Percentiles rank a stretch among this genome's conserved stretches.
Conservation (phyloP, 306 rosid species). For the Luffa aegyptiaca region DNA sequence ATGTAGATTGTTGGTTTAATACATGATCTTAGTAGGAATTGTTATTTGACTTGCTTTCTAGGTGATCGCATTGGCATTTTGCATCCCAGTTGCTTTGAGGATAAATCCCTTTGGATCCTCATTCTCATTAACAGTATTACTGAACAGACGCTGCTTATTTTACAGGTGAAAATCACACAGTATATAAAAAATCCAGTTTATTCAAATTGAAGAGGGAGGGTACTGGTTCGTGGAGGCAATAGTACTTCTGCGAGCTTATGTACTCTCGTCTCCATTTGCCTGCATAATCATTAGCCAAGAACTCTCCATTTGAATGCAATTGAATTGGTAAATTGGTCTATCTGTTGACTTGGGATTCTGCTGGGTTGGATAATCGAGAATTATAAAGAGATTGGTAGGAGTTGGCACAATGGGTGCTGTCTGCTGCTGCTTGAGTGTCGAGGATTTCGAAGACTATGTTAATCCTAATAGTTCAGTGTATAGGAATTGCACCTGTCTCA, state of each 20-base stretch:
- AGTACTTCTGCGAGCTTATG: constrained; percentile 70
- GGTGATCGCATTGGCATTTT: neutral
- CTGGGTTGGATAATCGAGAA: constrained; percentile 20
- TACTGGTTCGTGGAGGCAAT: constrained; percentile 53
- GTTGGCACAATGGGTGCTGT: constrained; percentile 85
- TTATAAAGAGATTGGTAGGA: constrained; percentile 17
- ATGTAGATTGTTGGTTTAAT: neutral
- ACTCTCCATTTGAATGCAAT: constrained; percentile 16
- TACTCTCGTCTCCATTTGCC: constrained; percentile 45
- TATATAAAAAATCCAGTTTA: constrained; percentile 12
- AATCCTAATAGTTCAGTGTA: constrained; percentile 66
- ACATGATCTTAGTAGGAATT: neutral
- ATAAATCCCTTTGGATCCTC: neutral
- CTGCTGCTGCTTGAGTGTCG: constrained; percentile 70
- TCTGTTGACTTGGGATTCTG: constrained; percentile 24
- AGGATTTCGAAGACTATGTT: constrained; percentile 67
- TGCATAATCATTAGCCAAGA: constrained; percentile 19
- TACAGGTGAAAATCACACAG: constrained; percentile 33
- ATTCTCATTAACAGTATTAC: neutral
- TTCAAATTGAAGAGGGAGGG: constrained; percentile 46
- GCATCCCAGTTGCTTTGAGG: neutral
- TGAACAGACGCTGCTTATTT: constrained; percentile 19
- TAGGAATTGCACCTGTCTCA: constrained; percentile 72
- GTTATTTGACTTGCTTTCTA: neutral
- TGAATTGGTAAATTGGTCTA: constrained; percentile 15